A percentile compares a stretch with the other conserved stretches of the same genome.
Evolutionary conservation across 768 basidiomycete genomes (phyloP).

Genomic region (Mycena pura): DNA sequence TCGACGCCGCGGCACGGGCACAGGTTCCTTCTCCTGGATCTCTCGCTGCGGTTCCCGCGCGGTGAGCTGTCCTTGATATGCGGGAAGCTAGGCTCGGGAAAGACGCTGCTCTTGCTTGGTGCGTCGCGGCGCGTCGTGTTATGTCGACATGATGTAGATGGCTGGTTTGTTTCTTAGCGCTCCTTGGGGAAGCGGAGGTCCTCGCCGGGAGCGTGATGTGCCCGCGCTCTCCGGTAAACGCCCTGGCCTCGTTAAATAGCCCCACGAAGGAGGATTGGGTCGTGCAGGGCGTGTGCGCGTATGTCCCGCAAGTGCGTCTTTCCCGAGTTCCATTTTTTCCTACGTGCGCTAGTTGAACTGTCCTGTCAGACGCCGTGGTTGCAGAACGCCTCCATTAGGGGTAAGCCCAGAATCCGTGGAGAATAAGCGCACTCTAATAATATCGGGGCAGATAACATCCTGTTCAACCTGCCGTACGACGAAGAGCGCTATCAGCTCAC

Average conservation of each 20-base stretch:
- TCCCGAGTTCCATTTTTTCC: neutral
- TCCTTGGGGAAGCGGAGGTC: constrained; percentile 73
- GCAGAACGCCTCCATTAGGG: constrained; percentile 70
- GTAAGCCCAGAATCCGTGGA: constrained; percentile 24
- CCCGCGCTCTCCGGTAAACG: constrained; percentile 66
- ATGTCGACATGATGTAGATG: neutral
- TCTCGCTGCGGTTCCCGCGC: constrained; percentile 76
- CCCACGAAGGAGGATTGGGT: constrained; percentile 57
- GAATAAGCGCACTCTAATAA: neutral
- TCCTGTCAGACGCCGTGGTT: constrained; percentile 66
- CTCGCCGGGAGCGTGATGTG: constrained; percentile 64
- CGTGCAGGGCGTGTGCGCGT: constrained; percentile 61
- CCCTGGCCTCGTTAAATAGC: constrained; percentile 47
- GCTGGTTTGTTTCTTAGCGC: constrained; percentile 40
- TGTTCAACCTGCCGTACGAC: constrained; percentile 79
- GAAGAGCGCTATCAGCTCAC: constrained; percentile 77
- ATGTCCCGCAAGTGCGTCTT: constrained; percentile 60
- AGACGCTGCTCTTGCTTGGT: constrained; percentile 81
- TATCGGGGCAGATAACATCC: constrained; percentile 59
- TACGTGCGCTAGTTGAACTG: neutral
- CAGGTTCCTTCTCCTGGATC: constrained; percentile 80
- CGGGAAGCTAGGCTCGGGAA: constrained; percentile 89
- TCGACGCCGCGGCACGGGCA: constrained; percentile 70
- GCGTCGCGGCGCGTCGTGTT: constrained; percentile 15
- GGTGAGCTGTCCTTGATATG: constrained; percentile 87